These are phyloP conservation scores for Penicillium nordicum DNA, from an alignment of 2,329 filamentous ascomycete species.

Conservation along the genomic window DNA sequence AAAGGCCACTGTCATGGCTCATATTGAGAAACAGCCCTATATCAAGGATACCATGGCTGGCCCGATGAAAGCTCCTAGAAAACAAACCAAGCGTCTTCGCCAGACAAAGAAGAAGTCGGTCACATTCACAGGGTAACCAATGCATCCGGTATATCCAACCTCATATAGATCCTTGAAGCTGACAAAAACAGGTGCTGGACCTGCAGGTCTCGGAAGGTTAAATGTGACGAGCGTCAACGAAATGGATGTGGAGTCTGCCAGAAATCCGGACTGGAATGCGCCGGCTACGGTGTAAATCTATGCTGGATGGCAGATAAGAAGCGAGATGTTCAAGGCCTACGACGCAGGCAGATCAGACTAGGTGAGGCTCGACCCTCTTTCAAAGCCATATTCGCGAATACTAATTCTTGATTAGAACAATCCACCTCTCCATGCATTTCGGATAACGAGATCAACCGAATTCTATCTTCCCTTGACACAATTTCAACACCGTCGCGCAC, in stretches of 20 bases:
- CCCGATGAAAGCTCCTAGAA: neutral
- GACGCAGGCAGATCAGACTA: constrained; percentile 3
- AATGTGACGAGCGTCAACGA: constrained; percentile 12
- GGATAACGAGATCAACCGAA: constrained; percentile 2
- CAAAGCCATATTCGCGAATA: neutral
- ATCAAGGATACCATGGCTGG: neutral
- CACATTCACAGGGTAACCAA: neutral
- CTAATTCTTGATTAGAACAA: neutral
- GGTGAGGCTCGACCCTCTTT: neutral
- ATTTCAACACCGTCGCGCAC: neutral
- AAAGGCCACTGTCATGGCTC: neutral
- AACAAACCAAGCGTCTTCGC: neutral
- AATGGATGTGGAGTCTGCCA: constrained; percentile 13
- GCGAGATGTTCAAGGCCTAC: neutral
- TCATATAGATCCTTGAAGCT: neutral
- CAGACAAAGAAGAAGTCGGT: neutral
- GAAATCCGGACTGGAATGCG: constrained; percentile 6
- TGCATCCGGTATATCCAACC: neutral
- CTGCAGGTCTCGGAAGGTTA: constrained; percentile 12
- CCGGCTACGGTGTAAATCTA: constrained; percentile 9
- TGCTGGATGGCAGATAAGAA: constrained; percentile 8
- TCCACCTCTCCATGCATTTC: neutral
- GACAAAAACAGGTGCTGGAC: constrained; percentile 11
- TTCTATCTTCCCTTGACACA: constrained; percentile 1
- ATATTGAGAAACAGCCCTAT: neutral